Evolutionary conservation across 371 early-diverging fungal genomes (phyloP).

Genomic region (Mortierella sp.): DNA sequence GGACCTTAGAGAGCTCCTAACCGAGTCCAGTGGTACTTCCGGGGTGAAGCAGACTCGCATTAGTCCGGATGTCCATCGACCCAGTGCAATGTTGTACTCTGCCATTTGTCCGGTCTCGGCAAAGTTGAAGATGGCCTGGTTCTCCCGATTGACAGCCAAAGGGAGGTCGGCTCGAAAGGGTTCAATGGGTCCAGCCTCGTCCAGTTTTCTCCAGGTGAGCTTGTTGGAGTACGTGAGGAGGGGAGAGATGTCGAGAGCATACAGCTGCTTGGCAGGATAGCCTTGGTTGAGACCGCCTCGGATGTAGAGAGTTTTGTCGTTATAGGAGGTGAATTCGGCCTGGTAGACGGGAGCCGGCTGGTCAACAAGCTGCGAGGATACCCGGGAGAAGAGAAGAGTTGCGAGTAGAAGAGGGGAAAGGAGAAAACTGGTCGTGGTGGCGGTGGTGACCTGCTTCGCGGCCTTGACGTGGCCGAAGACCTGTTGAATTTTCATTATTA

Average conservation of each 20-base stretch:
- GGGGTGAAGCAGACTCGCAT: not conserved
- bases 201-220: not conserved
- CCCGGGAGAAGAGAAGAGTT: not conserved
- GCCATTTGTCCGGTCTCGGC: not conserved
- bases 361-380: not conserved
- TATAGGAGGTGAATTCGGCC: not conserved
- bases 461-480: not conserved
- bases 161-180: not conserved
- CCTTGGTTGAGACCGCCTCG: conserved; percentile 4
- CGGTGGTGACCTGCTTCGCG: not conserved
- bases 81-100: not conserved
- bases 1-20: not conserved
- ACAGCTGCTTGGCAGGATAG: not conserved
- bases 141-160: not conserved
- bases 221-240: not conserved
- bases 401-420: not conserved
- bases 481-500: not conserved
- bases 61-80: not conserved
- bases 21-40: not conserved
- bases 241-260: not conserved
- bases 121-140: not conserved
- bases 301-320: not conserved
- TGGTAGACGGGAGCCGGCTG: not conserved
- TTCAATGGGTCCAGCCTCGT: not conserved
- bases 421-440: not conserved